Evolutionary conservation across 2,329 filamentous ascomycete genomes (phyloP).

Genomic region (Pseudogymnoascus sp.): DNA sequence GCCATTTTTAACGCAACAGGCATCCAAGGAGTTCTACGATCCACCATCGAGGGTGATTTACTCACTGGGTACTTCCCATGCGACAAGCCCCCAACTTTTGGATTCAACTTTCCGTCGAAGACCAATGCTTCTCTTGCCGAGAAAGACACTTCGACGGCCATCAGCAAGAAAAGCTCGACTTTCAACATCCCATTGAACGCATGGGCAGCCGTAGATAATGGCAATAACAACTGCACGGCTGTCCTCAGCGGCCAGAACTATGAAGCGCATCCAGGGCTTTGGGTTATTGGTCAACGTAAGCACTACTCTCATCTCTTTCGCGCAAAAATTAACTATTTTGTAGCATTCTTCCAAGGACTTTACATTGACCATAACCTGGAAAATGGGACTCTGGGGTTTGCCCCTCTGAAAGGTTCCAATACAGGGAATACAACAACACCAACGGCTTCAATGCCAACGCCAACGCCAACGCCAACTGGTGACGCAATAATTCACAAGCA

Average conservation of each 20-base stretch:
- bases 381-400: background rate
- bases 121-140: constrained; percentile 5
- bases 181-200: background rate
- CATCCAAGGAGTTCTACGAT: background rate
- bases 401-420: background rate
- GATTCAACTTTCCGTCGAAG: constrained; percentile 12
- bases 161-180: background rate
- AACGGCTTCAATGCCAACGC: background rate
- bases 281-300: background rate
- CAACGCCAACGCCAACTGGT: background rate
- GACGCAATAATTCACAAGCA: background rate
- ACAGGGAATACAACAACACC: background rate
- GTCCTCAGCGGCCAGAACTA: background rate
- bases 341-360: background rate
- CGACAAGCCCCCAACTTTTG: constrained; percentile 9
- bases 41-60: background rate
- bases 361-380: background rate
- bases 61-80: constrained; percentile 14
- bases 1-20: background rate
- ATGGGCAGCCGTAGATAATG: background rate
- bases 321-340: background rate
- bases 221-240: background rate
- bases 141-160: background rate
- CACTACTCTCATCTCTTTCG: background rate
- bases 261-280: background rate